Evolutionary conservation across 176 grass and related monocot species (phyloP).

Genomic region (Alloteropsis semialata): DNA sequence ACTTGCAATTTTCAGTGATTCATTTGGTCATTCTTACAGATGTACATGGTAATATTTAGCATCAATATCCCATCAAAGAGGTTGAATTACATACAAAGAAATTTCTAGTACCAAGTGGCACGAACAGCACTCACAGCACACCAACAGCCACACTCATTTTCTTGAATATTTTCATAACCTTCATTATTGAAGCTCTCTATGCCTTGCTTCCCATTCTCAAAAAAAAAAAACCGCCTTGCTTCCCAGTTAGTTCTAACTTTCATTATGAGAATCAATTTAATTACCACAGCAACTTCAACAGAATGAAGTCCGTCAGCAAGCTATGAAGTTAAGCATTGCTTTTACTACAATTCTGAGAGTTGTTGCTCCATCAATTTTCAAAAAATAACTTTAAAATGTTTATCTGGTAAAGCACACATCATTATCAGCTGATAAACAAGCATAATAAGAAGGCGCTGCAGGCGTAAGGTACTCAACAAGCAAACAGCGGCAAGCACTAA

Average conservation of each 20-base stretch:
- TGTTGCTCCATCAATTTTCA: background rate
- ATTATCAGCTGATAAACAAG: background rate
- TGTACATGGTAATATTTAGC: background rate
- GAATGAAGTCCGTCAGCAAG: background rate
- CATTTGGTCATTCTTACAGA: background rate
- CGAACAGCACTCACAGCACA: background rate
- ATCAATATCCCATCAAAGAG: background rate
- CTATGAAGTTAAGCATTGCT: background rate
- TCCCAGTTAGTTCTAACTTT: background rate
- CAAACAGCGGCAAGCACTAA: background rate
- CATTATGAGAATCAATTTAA: background rate
- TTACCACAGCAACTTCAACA: background rate
- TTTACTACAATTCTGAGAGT: background rate
- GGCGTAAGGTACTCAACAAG: background rate
- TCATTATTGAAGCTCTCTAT: background rate
- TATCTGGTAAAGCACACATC: background rate
- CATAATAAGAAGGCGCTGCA: background rate
- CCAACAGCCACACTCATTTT: no score
- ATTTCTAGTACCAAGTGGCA: background rate
- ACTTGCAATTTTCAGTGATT: constrained; percentile 14
- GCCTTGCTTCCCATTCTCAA: background rate
- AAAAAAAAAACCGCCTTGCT: no score
- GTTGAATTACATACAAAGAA: background rate
- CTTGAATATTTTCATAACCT: background rate
- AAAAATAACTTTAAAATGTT: background rate